Evolutionary conservation across 73 alveolate species (phyloP).

Genomic region (Symbiodinium pilosum): DNA sequence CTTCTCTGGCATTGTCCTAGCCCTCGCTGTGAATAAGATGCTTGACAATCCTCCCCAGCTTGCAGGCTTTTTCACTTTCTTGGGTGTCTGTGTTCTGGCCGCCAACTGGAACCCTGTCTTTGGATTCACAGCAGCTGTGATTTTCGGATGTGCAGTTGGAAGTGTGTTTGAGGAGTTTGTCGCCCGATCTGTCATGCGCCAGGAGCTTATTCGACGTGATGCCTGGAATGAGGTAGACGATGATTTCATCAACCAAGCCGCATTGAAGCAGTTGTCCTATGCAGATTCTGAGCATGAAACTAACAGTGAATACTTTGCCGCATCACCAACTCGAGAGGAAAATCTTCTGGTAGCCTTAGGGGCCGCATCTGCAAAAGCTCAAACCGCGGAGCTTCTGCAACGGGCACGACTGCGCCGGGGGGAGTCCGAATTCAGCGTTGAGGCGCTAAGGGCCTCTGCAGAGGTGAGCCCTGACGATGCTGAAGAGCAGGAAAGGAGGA

Average conservation of each 20-base stretch:
- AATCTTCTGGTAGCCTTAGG: not conserved
- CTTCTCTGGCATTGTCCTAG: not conserved
- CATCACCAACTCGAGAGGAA: not conserved
- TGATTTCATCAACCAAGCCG: not conserved
- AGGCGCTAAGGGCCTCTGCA: not conserved
- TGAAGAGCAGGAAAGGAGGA: not conserved
- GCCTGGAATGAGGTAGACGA: constrained; percentile 2
- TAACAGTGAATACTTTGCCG: not conserved
- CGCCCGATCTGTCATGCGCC: constrained; percentile 6
- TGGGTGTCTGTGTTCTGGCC: not conserved
- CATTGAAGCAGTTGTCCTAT: not conserved
- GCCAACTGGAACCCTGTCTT: not conserved
- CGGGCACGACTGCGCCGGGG: constrained; percentile 1
- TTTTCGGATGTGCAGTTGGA: not conserved
- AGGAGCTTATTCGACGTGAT: not conserved
- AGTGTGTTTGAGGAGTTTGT: not conserved
- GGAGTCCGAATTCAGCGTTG: not conserved
- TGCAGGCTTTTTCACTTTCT: not conserved
- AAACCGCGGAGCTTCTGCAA: constrained; percentile 1
- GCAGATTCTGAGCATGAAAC: constrained; percentile 12
- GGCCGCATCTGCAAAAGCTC: constrained; percentile 1
- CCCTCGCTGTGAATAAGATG: not conserved
- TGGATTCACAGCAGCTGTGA: not conserved
- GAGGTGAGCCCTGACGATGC: not conserved
- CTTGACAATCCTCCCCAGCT: constrained; percentile 12